Base-by-base conservation (phyloP, 1,284 basidiomycete species). In the Marasmius sp. region DNA sequence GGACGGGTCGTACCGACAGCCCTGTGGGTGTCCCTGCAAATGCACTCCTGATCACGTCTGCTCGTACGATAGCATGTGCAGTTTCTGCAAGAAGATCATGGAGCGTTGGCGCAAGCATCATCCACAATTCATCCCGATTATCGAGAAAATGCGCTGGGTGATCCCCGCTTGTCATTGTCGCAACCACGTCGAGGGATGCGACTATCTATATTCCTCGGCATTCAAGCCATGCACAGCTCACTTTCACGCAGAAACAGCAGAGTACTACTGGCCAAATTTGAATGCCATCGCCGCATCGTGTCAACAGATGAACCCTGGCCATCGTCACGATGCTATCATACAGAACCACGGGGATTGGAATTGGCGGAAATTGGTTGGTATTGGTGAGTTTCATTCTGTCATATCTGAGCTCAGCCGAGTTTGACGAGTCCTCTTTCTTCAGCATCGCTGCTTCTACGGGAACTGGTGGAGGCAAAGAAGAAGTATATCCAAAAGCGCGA, bases 241-340 rank as follows among this genome's bases (percentile, higher is more conserved):
- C 38, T 71, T 70, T 38, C 66, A 68, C 50, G 69, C 69, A 1
- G 70, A 74, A 60, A 68, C 67, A 0, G 68, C 69, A 0, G 69
- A 73, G 53, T 49, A 61, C 8, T 57, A 59, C 8, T 73, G 72
- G 72, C 59, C 62, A 1, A 61, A 68, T 36, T 38, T 65, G 2
- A 73, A 73, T 48, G 66, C 69, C 22, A 59, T 73, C 1, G 67
- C 64, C 1, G 45, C 64, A 0, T 66, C 69, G 20, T 65, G 62
- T 2, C 58, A 64, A 0, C 71, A 71, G 54, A 70, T 70, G 71
- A 70, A 64, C 47, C 61, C 61, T 3, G 69, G 72, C 0, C 65
- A 66, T 61, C 64, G 67, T 1, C 69, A 71, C 10, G 72, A 72
- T 33, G 63, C 62, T 0, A 57, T 72, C 4, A 68, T 65, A 12